These are phyloP conservation scores for Neocallimastix lanati DNA, from an alignment of 192 early-diverging fungal species.

Conservation along the genomic window DNA sequence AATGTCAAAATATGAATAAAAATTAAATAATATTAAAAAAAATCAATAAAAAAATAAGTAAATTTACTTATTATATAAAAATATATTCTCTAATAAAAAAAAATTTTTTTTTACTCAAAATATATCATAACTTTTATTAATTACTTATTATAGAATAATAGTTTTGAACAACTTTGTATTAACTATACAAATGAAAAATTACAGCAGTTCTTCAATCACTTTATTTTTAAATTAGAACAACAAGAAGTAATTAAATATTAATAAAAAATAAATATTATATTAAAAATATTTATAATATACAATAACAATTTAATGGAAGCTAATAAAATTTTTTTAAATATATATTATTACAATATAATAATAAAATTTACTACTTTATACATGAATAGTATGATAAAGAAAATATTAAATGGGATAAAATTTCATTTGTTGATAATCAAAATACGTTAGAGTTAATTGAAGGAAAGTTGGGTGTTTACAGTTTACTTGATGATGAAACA, in stretches of 20 bases:
- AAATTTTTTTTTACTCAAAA: too few relatives aligned
- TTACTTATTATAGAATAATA: constrained; percentile 16
- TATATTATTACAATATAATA: too few relatives aligned
- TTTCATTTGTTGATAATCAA: constrained; percentile 27
- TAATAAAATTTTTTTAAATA: too few relatives aligned
- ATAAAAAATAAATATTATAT: too few relatives aligned
- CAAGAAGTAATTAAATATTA: constrained; percentile 14
- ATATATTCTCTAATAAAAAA: too few relatives aligned
- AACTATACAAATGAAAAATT: constrained; percentile 31
- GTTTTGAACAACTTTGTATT: constrained; percentile 38
- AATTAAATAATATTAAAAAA: too few relatives aligned
- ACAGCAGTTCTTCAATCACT: constrained; percentile 34
- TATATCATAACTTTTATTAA: not conserved
- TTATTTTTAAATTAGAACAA: constrained; percentile 39
- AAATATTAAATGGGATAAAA: constrained; percentile 31
- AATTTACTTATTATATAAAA: not conserved
- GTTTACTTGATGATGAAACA: constrained; percentile 34
- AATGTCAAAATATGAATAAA: too few relatives aligned
- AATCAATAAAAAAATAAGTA: too few relatives aligned
- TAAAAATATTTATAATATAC: too few relatives aligned
- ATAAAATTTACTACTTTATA: too few relatives aligned
- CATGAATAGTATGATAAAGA: constrained; percentile 37
- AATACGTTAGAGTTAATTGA: constrained; percentile 30
- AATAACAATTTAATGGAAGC: too few relatives aligned
- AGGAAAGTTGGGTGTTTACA: constrained; percentile 25